Percentiles rank a stretch among this genome's conserved stretches.
Evolutionary conservation across 768 basidiomycete genomes (phyloP).

Genomic region (Rhodotorula paludigena): DNA sequence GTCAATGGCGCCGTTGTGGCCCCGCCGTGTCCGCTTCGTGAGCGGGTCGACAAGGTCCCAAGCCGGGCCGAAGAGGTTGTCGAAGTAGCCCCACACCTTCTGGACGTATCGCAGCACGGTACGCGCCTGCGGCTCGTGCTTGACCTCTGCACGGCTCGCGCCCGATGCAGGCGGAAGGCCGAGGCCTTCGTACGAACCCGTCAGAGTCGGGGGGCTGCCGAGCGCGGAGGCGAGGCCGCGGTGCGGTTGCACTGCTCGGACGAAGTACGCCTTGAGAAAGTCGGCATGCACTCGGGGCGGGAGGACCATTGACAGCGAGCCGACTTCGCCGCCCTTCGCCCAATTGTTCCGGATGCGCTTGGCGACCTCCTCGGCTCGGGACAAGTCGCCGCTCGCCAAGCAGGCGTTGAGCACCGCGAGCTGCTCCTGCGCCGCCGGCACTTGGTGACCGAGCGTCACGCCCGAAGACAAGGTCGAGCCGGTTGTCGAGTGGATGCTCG

Average conservation of each 20-base stretch:
- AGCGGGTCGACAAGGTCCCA: conserved; percentile 62
- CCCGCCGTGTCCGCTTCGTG: conserved; percentile 54
- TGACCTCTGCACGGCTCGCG: background rate
- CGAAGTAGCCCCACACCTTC: conserved; percentile 51
- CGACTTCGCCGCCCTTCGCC: conserved; percentile 7
- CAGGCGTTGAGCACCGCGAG: conserved; percentile 79
- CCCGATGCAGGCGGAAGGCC: background rate
- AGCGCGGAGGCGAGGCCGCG: background rate
- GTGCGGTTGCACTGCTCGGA: conserved; percentile 28
- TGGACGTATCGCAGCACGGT: conserved; percentile 6
- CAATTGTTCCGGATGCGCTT: conserved; percentile 55
- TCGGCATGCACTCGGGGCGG: conserved; percentile 38
- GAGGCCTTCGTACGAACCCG: conserved; percentile 38
- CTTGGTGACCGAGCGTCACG: conserved; percentile 46
- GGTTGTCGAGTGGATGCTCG: background rate
- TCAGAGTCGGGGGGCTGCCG: background rate
- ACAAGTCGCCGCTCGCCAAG: conserved; percentile 69
- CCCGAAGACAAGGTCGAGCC: conserved; percentile 2
- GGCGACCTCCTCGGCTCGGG: conserved; percentile 70
- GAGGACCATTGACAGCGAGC: conserved; percentile 25
- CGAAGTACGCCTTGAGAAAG: conserved; percentile 40
- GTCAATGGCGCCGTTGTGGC: conserved; percentile 50
- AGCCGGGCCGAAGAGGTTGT: conserved; percentile 58
- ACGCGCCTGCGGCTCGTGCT: background rate
- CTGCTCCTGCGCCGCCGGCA: conserved; percentile 57